A percentile compares a stretch with the other conserved stretches of the same genome.
Conservation (phyloP, 1,139 yeast species). For the Candida pseudoviswanathii region DNA sequence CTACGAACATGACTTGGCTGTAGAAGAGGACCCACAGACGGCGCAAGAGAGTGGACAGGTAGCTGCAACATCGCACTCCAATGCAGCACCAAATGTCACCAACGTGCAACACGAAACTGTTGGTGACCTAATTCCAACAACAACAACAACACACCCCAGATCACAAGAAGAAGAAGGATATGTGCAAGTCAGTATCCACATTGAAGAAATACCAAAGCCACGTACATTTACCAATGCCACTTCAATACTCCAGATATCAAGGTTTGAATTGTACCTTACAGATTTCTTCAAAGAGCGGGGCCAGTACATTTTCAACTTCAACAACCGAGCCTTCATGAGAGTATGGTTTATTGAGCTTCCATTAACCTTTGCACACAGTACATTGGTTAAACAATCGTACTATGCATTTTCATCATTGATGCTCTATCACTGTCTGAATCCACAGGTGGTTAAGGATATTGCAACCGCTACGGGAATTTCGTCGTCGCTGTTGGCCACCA, state of each 20-base stretch:
- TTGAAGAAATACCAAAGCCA: neutral
- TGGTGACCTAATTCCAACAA: slow-evolving; percentile 8
- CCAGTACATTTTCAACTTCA: slow-evolving; percentile 1
- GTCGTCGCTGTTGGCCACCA: neutral
- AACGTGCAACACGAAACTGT: neutral
- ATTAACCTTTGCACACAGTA: neutral
- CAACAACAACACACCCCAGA: neutral
- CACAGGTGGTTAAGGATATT: neutral
- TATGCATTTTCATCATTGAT: slow-evolving; percentile 1
- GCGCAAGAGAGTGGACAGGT: no score
- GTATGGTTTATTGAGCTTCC: slow-evolving; percentile 2
- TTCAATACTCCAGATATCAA: neutral
- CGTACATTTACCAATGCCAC: neutral
- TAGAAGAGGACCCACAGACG: neutral
- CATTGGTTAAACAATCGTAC: neutral
- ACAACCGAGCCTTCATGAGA: neutral
- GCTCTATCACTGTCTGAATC: slow-evolving; percentile 1
- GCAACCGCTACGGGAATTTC: slow-evolving; percentile 1
- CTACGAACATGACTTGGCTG: neutral
- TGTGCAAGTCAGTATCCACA: neutral
- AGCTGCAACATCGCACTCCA: no score
- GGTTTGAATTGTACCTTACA: neutral
- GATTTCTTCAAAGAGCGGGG: slow-evolving; percentile 2
- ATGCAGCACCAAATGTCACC: no score
- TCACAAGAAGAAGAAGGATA: neutral